phyloP scores from a whole-genome alignment of 2,329 filamentous ascomycete species.

The Nothophaeocryptopus gaeumannii region DNA sequence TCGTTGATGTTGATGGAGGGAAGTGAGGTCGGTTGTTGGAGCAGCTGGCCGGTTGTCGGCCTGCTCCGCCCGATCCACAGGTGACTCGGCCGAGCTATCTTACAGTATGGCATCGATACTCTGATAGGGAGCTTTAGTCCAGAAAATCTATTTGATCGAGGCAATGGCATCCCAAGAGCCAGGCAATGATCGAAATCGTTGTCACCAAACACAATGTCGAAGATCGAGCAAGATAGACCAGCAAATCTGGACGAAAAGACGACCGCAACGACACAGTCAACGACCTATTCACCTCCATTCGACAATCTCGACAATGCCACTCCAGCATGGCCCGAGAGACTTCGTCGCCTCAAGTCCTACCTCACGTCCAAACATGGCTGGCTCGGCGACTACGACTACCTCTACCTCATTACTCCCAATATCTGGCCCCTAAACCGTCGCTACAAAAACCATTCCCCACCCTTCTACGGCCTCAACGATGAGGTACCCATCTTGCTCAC shows the following conservation, averaged over 20 bases:
- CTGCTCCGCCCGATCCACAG: too few species aligned
- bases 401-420: constrained; percentile 15
- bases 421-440: constrained; percentile 10
- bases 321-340: background rate
- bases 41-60: too few species aligned
- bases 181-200: background rate
- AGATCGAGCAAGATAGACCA: background rate
- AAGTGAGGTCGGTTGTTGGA: too few species aligned
- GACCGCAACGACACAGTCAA: background rate
- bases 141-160: too few species aligned
- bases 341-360: background rate
- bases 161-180: too few species aligned
- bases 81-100: too few species aligned
- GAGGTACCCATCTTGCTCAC: constrained; percentile 13
- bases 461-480: constrained; percentile 12
- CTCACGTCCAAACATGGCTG: constrained; percentile 7
- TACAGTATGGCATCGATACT: too few species aligned
- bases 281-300: too few species aligned
- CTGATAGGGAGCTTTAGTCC: too few species aligned
- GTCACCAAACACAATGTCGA: background rate
- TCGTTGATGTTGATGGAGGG: too few species aligned
- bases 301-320: too few species aligned
- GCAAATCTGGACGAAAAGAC: background rate
- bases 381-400: constrained; percentile 13
- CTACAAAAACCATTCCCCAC: constrained; percentile 4